Conservation (phyloP, 2,329 filamentous ascomycete genomes). For the Phaeoacremonium minimum region DNA sequence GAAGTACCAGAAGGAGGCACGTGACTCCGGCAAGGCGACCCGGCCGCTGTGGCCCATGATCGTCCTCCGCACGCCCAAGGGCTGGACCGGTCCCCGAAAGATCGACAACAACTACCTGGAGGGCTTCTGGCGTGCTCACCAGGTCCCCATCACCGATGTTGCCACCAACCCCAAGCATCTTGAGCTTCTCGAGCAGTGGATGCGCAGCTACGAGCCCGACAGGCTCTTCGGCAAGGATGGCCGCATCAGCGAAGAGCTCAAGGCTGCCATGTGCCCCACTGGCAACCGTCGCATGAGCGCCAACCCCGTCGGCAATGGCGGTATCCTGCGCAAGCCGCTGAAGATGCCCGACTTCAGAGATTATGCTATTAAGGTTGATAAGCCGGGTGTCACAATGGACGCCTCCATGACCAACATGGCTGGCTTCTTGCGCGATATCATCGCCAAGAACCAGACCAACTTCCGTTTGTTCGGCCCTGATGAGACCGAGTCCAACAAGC, state of each 20-base stretch:
- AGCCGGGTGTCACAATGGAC: constrained; percentile 50
- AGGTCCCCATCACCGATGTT: constrained; percentile 71
- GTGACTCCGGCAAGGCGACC: constrained; percentile 64
- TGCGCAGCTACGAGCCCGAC: constrained; percentile 72
- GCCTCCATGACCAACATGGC: constrained; percentile 70
- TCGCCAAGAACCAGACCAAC: constrained; percentile 58
- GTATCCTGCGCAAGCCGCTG: constrained; percentile 61
- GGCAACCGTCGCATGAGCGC: constrained; percentile 70
- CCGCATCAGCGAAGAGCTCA: constrained; percentile 58
- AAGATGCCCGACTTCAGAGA: constrained; percentile 65
- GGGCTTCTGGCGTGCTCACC: constrained; percentile 77
- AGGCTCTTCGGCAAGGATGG: constrained; percentile 64
- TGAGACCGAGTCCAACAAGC: constrained; percentile 79
- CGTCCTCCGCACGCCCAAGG: constrained; percentile 71
- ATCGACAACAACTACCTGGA: constrained; percentile 66
- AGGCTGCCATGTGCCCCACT: constrained; percentile 54
- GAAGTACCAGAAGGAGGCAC: constrained; percentile 65
- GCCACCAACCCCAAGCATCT: constrained; percentile 61
- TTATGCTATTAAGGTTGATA: constrained; percentile 60
- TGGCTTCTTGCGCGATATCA: constrained; percentile 61
- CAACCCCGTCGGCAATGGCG: constrained; percentile 72
- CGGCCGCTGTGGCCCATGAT: constrained; percentile 77
- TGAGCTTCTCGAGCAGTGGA: constrained; percentile 69
- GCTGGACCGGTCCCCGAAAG: constrained; percentile 73
- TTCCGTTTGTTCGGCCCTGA: constrained; percentile 78